Evolutionary conservation across 129 eudicot genomes (phyloP).

Genomic region (Tanacetum coccineum): DNA sequence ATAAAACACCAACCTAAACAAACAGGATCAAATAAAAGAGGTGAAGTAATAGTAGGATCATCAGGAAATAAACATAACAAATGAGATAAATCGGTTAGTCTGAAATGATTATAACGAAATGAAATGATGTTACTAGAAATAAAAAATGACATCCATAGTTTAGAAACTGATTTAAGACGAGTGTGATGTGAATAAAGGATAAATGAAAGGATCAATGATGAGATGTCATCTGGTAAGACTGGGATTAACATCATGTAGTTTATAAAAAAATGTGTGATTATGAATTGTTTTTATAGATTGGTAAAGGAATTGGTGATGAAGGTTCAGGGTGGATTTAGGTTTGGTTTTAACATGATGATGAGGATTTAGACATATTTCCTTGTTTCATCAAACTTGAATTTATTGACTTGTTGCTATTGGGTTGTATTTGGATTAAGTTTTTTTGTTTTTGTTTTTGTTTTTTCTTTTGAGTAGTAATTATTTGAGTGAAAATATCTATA

Average conservation of each 20-base stretch:
- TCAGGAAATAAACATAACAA: constrained; percentile 74
- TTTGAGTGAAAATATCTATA: too few relatives aligned
- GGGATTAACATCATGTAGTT: too few relatives aligned
- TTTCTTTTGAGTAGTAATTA: too few relatives aligned
- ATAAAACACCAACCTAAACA: constrained; percentile 66
- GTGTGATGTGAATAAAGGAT: constrained; percentile 59
- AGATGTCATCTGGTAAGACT: constrained; percentile 73
- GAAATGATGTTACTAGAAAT: constrained; percentile 51
- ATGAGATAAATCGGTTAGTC: constrained; percentile 51
- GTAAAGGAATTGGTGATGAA: constrained; percentile 26
- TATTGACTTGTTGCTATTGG: too few relatives aligned
- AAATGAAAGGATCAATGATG: constrained; percentile 57
- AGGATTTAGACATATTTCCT: too few relatives aligned
- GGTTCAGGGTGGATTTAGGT: background rate
- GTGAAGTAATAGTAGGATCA: constrained; percentile 69
- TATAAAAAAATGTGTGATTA: too few relatives aligned
- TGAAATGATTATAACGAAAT: constrained; percentile 39
- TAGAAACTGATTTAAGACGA: constrained; percentile 60
- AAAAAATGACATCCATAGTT: constrained; percentile 66
- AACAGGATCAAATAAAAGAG: constrained; percentile 63
- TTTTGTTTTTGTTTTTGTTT: too few relatives aligned
- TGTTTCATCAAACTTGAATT: too few relatives aligned
- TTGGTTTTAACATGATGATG: too few relatives aligned
- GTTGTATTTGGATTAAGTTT: too few relatives aligned
- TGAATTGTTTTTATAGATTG: too few relatives aligned